Evolutionary conservation across 208 protist genomes (phyloP).

Genomic region (Trypanosoma cruzi): DNA sequence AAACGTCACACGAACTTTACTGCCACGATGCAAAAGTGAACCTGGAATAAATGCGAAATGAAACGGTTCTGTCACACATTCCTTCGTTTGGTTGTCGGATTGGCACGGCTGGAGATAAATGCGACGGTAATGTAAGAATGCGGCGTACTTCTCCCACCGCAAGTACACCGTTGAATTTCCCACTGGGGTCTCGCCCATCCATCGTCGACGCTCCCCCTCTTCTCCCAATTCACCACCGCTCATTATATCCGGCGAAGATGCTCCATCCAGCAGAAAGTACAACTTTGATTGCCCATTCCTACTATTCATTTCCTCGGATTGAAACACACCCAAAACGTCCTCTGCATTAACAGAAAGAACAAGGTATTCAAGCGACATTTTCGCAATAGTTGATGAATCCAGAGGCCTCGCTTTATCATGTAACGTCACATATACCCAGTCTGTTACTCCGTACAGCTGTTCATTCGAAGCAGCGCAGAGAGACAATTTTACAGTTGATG

Average conservation of each 20-base stretch:
- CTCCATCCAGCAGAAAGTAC: conserved; percentile 65
- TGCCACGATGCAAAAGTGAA: conserved; percentile 67
- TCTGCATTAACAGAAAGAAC: conserved; percentile 50
- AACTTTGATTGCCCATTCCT: conserved; percentile 28
- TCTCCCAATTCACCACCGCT: neutral
- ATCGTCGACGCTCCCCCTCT: conserved; percentile 40
- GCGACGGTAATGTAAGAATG: conserved; percentile 78
- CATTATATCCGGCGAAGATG: conserved; percentile 26
- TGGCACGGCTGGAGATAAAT: conserved; percentile 22
- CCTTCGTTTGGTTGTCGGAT: neutral
- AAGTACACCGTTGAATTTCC: conserved; percentile 31
- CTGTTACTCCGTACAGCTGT: conserved; percentile 69
- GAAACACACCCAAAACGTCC: conserved; percentile 39
- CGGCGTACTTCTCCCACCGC: conserved; percentile 66
- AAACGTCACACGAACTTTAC: conserved; percentile 63
- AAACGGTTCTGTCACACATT: conserved; percentile 49
- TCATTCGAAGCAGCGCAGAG: conserved; percentile 66
- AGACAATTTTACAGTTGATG: conserved; percentile 22
- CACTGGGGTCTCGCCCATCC: conserved; percentile 39
- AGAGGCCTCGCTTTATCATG: conserved; percentile 31
- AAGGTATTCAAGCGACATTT: conserved; percentile 71
- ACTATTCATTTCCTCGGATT: conserved; percentile 20
- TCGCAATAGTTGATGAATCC: conserved; percentile 10
- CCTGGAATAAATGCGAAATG: conserved; percentile 86
- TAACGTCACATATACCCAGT: conserved; percentile 81